These are phyloP conservation scores for Aegilops longissima DNA, from an alignment of 176 grass and related monocot species.

Conservation along the genomic window DNA sequence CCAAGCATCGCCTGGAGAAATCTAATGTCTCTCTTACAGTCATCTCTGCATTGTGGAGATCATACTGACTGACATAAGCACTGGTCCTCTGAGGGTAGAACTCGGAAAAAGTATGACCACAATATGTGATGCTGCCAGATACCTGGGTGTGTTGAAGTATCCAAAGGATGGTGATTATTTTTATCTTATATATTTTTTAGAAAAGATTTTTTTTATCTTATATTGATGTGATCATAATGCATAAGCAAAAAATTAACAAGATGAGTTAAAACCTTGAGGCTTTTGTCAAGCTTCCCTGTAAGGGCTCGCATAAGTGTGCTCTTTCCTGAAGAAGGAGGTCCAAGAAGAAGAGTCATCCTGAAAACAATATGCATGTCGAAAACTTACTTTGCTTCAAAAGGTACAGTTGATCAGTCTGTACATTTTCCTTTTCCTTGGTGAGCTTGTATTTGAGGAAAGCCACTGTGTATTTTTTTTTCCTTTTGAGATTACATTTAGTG, in stretches of 20 bases:
- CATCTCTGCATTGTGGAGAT: constrained; percentile 72
- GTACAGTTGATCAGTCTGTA: background rate
- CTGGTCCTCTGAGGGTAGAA: constrained; percentile 65
- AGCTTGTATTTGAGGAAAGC: background rate
- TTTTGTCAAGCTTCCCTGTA: constrained; percentile 72
- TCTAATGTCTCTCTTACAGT: constrained; percentile 72
- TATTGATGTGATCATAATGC: background rate
- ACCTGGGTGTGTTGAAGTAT: constrained; percentile 24
- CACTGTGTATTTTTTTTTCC: background rate
- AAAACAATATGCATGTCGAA: constrained; percentile 24
- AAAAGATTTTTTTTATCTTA: background rate
- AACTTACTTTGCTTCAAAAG: background rate
- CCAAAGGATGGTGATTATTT: background rate
- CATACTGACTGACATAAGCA: constrained; percentile 66
- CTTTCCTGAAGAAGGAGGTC: constrained; percentile 90
- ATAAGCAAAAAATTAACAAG: background rate
- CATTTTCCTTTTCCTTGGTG: background rate
- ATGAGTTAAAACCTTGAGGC: constrained; percentile 51
- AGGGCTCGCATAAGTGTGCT: constrained; percentile 79
- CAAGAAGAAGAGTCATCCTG: constrained; percentile 98
- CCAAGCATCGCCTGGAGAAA: constrained; percentile 67
- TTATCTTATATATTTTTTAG: background rate
- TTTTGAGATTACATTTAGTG: background rate
- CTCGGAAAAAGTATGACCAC: constrained; percentile 49
- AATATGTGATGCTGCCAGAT: constrained; percentile 48